Percentiles rank a stretch among this genome's conserved stretches.
Conservation (phyloP, 202 grass and related monocot genomes). For the Zoysia matrella region DNA sequence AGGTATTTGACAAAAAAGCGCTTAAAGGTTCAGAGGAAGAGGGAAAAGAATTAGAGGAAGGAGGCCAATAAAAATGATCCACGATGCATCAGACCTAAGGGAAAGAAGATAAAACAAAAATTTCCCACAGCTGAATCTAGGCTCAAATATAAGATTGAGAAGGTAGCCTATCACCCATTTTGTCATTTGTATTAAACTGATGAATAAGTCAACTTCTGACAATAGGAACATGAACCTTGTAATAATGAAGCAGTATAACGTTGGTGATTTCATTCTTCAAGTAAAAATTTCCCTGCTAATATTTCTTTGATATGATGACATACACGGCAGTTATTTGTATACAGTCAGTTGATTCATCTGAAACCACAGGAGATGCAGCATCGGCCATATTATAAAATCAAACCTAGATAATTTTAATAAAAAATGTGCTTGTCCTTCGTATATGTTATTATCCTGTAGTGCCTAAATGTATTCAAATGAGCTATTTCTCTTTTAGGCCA, state of each 20-base stretch:
- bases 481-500: slow-evolving; percentile 12
- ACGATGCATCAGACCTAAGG: slow-evolving; percentile 74
- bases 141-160: slow-evolving; percentile 92
- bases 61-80: slow-evolving; percentile 93
- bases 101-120: slow-evolving; percentile 79
- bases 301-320: too few relatives aligned
- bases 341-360: too few relatives aligned
- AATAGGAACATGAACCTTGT: too few relatives aligned
- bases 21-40: slow-evolving; percentile 81
- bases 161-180: slow-evolving; percentile 51
- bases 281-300: too few relatives aligned
- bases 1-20: slow-evolving; percentile 79
- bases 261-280: too few relatives aligned
- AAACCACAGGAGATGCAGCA: too few relatives aligned
- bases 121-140: slow-evolving; percentile 79
- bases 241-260: too few relatives aligned
- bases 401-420: not conserved
- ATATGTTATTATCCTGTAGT: slow-evolving; percentile 10
- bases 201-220: too few relatives aligned
- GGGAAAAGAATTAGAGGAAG: slow-evolving; percentile 74
- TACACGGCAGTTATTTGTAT: too few relatives aligned
- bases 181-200: not conserved
- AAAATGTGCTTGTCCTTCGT: not conserved
- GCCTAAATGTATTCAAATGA: slow-evolving; percentile 3
- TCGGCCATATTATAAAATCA: too few relatives aligned